Conservation (phyloP, 257 asterid genomes). For the Capsicum baccatum region DNA sequence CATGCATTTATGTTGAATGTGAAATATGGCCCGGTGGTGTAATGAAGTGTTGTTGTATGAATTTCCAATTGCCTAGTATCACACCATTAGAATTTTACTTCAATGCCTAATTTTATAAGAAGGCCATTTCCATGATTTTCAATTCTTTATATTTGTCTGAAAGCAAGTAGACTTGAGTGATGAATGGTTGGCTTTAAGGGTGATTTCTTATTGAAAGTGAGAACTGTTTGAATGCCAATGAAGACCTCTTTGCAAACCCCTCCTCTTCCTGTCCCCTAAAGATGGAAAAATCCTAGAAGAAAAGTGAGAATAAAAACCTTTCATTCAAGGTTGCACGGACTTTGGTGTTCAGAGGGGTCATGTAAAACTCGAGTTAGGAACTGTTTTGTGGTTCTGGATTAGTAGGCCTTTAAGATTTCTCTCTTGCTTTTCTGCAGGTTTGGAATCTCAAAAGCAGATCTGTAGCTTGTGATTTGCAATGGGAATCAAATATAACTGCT, state of each 20-base stretch:
- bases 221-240: not conserved
- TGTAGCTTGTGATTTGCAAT: slow-evolving; percentile 68
- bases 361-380: slow-evolving; percentile 20
- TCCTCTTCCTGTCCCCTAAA: not conserved
- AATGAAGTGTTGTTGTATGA: slow-evolving; percentile 2
- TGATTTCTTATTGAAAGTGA: not conserved
- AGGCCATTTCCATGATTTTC: slow-evolving; percentile 1
- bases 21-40: not conserved
- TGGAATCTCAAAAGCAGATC: slow-evolving; percentile 79
- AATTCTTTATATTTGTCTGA: not conserved
- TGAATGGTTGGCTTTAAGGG: slow-evolving; percentile 18
- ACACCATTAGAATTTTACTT: not conserved
- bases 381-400: slow-evolving; percentile 18
- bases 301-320: not conserved
- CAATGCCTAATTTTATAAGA: not conserved
- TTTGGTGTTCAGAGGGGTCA: slow-evolving; percentile 4
- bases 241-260: slow-evolving; percentile 10
- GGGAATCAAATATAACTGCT: slow-evolving; percentile 90
- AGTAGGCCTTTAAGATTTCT: slow-evolving; percentile 28
- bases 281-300: not conserved
- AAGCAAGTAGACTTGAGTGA: not conserved
- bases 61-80: slow-evolving; percentile 19
- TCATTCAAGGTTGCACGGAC: not conserved
- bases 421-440: slow-evolving; percentile 56
- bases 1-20: slow-evolving; percentile 4